Percentiles rank a stretch among this genome's conserved stretches.
phyloP scores from a whole-genome alignment of 768 basidiomycete species.

The Termitomyces sp. region DNA sequence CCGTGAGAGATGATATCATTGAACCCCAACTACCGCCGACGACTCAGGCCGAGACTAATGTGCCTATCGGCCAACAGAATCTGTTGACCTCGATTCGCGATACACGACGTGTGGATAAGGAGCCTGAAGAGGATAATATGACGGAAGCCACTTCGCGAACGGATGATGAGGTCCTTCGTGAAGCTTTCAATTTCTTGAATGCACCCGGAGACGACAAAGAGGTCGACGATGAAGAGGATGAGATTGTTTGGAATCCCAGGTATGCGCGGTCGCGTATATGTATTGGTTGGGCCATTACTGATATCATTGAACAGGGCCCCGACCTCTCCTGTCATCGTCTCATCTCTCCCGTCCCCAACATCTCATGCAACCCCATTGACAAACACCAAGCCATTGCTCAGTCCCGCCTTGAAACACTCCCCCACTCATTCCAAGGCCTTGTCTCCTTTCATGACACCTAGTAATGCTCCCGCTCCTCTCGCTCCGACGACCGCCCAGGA shows the following conservation, averaged over 20 bases:
- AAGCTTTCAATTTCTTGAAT: slow-evolving; percentile 52
- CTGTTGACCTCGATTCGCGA: slow-evolving; percentile 23
- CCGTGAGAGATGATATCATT: slow-evolving; percentile 14
- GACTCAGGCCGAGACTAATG: not conserved
- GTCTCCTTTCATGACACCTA: slow-evolving; percentile 14
- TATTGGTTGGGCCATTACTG: not conserved
- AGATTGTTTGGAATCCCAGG: slow-evolving; percentile 77
- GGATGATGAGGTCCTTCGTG: slow-evolving; percentile 79
- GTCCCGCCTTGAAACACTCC: slow-evolving; percentile 26
- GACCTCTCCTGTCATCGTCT: slow-evolving; percentile 21
- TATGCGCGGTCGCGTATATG: slow-evolving; percentile 20
- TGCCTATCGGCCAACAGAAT: slow-evolving; percentile 17
- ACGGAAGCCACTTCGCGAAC: slow-evolving; percentile 69
- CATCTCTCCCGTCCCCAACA: slow-evolving; percentile 29
- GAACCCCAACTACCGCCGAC: slow-evolving; percentile 16
- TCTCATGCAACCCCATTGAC: slow-evolving; percentile 29
- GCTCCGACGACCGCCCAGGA: slow-evolving; percentile 62
- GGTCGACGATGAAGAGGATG: slow-evolving; percentile 61
- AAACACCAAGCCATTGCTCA: slow-evolving; percentile 28
- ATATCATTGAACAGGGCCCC: slow-evolving; percentile 17
- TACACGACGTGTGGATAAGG: slow-evolving; percentile 15
- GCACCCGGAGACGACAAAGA: slow-evolving; percentile 56
- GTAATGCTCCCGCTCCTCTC: slow-evolving; percentile 17
- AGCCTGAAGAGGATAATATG: slow-evolving; percentile 53
- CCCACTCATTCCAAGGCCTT: slow-evolving; percentile 23